phyloP scores from a whole-genome alignment of 2,329 filamentous ascomycete species.

The Lojkania enalia region DNA sequence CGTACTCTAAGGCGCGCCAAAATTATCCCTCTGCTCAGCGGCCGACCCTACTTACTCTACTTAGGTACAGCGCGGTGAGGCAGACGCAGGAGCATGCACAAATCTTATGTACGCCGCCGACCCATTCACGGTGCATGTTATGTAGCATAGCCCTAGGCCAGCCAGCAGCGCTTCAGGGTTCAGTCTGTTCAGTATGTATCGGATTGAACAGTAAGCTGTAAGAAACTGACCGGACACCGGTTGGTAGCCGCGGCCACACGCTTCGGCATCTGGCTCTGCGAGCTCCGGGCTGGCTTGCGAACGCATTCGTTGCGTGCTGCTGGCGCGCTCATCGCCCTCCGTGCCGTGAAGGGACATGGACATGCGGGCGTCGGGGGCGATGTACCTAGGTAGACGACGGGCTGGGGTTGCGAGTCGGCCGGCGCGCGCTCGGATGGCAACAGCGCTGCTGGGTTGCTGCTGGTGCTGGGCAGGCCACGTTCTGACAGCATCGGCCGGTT shows the following conservation, averaged over 20 bases:
- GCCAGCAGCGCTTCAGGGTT: neutral
- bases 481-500: constrained; percentile 14
- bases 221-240: no score
- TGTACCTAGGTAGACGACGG: no score
- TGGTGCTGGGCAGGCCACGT: constrained; percentile 18
- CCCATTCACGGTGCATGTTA: constrained; percentile 7
- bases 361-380: neutral
- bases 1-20: no score
- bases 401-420: neutral
- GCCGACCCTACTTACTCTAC: constrained; percentile 2
- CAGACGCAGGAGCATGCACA: constrained; percentile 9
- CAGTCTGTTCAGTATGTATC: neutral
- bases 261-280: no score
- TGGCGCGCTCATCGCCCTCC: no score
- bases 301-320: constrained; percentile 1
- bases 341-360: neutral
- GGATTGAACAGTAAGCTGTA: no score
- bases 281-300: neutral
- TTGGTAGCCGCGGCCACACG: neutral
- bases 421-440: neutral
- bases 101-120: constrained; percentile 26
- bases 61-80: neutral
- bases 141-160: constrained; percentile 4
- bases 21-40: constrained; percentile 6
- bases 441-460: neutral